Base-by-base conservation (phyloP, 2,329 filamentous ascomycete genomes). In the Raffaelea ambrosiae region DNA sequence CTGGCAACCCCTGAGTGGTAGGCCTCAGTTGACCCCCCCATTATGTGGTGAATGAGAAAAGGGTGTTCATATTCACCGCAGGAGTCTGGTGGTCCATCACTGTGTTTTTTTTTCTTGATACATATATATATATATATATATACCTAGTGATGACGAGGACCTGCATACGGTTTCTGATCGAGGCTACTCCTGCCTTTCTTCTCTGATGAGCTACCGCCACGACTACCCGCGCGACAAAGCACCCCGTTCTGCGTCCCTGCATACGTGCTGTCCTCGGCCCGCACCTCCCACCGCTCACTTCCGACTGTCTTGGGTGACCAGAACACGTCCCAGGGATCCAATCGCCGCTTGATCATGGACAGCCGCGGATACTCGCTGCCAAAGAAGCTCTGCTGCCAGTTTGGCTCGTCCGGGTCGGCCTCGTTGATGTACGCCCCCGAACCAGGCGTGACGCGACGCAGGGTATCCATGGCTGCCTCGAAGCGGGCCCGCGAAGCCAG, bases 221-320 rank as follows among this genome's bases (percentile, higher is more conserved):
- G 7, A n/a, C n/a, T 33, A 33, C 16, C 35, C 26, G 49, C 47
- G 16, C 49, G 51, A 48, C 57, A 59, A 14, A 59, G 42, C 44
- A 41, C 46, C 14, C 57, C 57, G 23, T 60, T 55, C 47, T 59
- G 58, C 45, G 55, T 57, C 21, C 49, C 46, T 31, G 52, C 52
- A 55, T 70, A 53, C 3, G 21, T 16, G 39, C 63, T 62, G 14
- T 65, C 66, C 26, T 56, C 49, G 11, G 54, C 59, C 4, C 58
- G 57, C 7, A 69, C 61, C 19, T 48, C 54, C 69, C 70, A 73
- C 10, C 51, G 57, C 36, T 72, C 68, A 52, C 65, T 69, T 0
- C 67, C 70, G 21, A 71, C 66, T 13, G 59, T 63, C 3, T 59
- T 63, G 3, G 58, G 57, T 23, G 65, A 67, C 48, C 52, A 57